phyloP scores from a whole-genome alignment of 2,329 filamentous ascomycete species.

The Fusarium sp. region DNA sequence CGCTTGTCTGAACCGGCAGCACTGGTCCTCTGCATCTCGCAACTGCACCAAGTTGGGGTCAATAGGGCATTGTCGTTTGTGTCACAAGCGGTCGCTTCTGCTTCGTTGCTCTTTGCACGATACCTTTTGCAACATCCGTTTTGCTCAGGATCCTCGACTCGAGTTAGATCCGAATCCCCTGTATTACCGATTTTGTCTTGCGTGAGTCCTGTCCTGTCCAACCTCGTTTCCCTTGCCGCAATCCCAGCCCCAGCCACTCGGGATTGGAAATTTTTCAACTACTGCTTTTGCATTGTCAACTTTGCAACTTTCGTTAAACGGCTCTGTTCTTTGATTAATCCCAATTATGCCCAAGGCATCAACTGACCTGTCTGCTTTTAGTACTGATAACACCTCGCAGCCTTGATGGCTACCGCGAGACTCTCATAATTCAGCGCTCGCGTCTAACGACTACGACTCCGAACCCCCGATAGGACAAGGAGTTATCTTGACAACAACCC shows the following conservation, averaged over 20 bases:
- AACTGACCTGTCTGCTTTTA: slow-evolving; percentile 29
- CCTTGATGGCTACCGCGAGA: slow-evolving; percentile 49
- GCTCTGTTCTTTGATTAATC: not conserved
- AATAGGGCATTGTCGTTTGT: slow-evolving; percentile 23
- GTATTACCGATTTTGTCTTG: slow-evolving; percentile 41
- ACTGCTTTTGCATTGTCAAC: not conserved
- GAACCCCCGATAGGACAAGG: slow-evolving; percentile 19
- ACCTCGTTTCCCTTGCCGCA: slow-evolving; percentile 26
- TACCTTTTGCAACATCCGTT: slow-evolving; percentile 36
- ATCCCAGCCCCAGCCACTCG: slow-evolving; percentile 32
- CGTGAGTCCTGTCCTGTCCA: slow-evolving; percentile 41
- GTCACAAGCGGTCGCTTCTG: slow-evolving; percentile 22
- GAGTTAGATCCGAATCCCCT: slow-evolving; percentile 43
- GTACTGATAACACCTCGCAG: slow-evolving; percentile 27
- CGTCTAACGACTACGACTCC: slow-evolving; percentile 30
- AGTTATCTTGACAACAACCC: slow-evolving; percentile 18
- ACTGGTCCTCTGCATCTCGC: slow-evolving; percentile 24
- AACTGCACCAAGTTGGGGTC: slow-evolving; percentile 4
- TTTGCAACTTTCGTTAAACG: not conserved
- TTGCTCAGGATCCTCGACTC: slow-evolving; percentile 46
- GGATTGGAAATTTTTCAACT: slow-evolving; percentile 12
- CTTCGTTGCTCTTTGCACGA: slow-evolving; percentile 34
- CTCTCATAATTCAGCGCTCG: slow-evolving; percentile 43
- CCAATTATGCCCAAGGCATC: slow-evolving; percentile 6
- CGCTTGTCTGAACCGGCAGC: slow-evolving; percentile 14